Evolutionary conservation across 305 asterid genomes (phyloP), one percentile per base, ranked within the genome.

Genomic region (Rubia balearica): DNA sequence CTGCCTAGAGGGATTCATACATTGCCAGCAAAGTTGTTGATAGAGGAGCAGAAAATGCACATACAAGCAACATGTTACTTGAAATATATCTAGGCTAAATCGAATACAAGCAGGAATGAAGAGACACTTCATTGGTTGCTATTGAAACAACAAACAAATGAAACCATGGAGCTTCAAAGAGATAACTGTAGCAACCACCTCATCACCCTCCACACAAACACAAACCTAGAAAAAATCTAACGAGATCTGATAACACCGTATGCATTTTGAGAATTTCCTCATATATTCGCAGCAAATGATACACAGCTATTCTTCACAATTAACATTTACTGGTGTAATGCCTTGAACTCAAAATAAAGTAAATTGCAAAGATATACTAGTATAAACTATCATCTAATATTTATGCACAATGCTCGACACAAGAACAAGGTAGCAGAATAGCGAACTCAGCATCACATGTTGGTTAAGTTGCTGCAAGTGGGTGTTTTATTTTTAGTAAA

Each of bases 371-470:
- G 8, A 7, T 33, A 43, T n/a, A n/a, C n/a, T 19, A 19, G 70
- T 49, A 63, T 14, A 42, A 43, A 56, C 41, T 59, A n/a, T 11
- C 6, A 19, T 48, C 64, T 38, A n/a, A n/a, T n/a, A n/a, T n/a
- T n/a, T n/a, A n/a, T n/a, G n/a, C n/a, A n/a, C n/a, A n/a, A n/a
- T n/a, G n/a, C n/a, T n/a, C n/a, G n/a, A n/a, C 43, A 40, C 19
- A 10, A 48, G 17, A 42, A 53, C 22, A 40, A 5, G 11, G n/a
- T 14, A 8, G 33, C 8, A 1, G 27, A 64, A 38, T 27, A 59
- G 46, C n/a, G 13, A 49, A 9, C 46, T 36, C 19, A 22, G 41
- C 22, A 27, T 38, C 67, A 59, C 80, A 71, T 79, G 90, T n/a
- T n/a, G n/a, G n/a, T n/a, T n/a, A n/a, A n/a, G n/a, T n/a, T n/a